Conservation (phyloP, 495 filamentous ascomycete species). For the Tuber umbilicatum region DNA sequence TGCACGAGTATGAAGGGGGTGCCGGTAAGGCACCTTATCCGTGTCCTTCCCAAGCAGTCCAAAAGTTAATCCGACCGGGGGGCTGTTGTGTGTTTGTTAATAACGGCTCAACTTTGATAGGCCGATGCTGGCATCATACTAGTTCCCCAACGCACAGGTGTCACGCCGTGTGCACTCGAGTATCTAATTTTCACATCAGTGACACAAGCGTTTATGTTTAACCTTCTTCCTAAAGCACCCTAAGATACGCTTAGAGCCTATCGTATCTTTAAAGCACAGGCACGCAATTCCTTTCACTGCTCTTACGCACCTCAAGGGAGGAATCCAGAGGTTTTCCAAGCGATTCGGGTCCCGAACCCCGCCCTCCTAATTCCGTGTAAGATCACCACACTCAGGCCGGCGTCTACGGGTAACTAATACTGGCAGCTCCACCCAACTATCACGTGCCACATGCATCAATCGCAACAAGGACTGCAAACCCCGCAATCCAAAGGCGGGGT, state of each 20-base stretch:
- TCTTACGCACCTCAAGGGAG: background rate
- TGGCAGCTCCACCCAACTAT: background rate
- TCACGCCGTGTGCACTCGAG: background rate
- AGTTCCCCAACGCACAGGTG: background rate
- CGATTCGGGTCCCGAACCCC: background rate
- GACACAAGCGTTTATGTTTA: background rate
- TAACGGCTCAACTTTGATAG: background rate
- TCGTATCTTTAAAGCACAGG: background rate
- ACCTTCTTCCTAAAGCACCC: background rate
- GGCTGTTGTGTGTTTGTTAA: background rate
- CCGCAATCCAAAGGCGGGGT: background rate
- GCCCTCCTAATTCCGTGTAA: background rate
- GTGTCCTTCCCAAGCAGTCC: background rate
- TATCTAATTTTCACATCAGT: background rate
- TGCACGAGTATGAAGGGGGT: background rate
- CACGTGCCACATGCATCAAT: background rate
- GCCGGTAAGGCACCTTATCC: background rate
- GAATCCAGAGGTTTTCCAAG: background rate
- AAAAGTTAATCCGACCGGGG: background rate
- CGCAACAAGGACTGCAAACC: background rate
- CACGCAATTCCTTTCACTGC: background rate
- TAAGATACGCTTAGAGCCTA: background rate
- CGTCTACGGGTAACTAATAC: background rate
- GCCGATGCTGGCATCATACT: background rate
- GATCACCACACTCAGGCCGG: background rate